These are phyloP conservation scores for Lactarius psammicola DNA, from an alignment of 768 basidiomycete genomes.

Conservation along the genomic window DNA sequence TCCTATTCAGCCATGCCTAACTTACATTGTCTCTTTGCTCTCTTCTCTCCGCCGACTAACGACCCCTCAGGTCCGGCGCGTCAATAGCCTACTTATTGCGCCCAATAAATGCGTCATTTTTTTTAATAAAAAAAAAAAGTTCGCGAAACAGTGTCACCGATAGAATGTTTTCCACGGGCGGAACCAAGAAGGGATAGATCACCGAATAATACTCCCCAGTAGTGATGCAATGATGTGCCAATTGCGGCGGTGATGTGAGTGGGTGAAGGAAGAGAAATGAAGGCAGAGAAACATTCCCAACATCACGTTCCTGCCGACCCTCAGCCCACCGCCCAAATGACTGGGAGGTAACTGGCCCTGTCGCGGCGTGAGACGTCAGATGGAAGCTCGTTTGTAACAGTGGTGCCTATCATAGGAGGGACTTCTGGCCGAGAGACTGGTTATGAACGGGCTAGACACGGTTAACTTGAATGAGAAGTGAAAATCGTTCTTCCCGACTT, in stretches of 20 bases:
- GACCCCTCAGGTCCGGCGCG: not conserved
- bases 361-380: not conserved
- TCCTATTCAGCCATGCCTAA: not conserved
- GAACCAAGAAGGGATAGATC: not conserved
- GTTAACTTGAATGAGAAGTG: slow-evolving; percentile 75
- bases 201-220: not conserved
- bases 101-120: not conserved
- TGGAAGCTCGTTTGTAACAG: not conserved
- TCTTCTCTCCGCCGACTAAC: not conserved
- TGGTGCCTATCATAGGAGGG: not conserved
- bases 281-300: not conserved
- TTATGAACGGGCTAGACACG: slow-evolving; percentile 26
- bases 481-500: slow-evolving; percentile 67
- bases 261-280: not conserved
- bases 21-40: not conserved
- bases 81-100: not conserved
- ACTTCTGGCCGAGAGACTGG: slow-evolving; percentile 15
- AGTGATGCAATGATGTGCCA: not conserved
- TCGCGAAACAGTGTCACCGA: not conserved
- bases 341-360: not conserved
- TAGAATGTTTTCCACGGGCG: not conserved
- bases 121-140: not conserved
- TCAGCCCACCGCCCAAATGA: not conserved
- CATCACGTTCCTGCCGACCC: not conserved
- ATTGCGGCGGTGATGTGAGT: not conserved